phyloP scores from a whole-genome alignment of 192 early-diverging fungal genomes.

The Backusella psychrophila region DNA sequence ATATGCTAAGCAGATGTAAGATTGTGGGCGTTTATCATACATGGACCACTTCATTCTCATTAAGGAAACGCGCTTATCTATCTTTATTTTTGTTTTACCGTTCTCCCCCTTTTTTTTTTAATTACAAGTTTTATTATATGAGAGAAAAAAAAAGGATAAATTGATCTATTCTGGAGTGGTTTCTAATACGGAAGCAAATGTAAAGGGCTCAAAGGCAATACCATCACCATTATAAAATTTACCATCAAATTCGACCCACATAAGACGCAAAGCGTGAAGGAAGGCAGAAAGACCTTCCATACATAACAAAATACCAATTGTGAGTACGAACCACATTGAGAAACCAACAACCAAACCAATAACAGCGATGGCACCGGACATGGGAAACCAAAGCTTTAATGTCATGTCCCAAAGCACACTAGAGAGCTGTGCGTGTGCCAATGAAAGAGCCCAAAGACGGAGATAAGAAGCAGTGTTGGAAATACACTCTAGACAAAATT shows the following conservation, averaged over 20 bases:
- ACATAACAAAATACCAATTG: constrained; percentile 71
- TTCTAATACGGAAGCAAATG: constrained; percentile 53
- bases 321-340: constrained; percentile 85
- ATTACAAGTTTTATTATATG: background rate
- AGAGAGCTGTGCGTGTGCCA: constrained; percentile 97
- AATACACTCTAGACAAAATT: constrained; percentile 93
- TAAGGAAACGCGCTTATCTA: background rate
- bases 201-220: constrained; percentile 88
- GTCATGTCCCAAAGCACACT: constrained; percentile 97
- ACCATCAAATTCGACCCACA: constrained; percentile 98
- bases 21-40: too few relatives aligned
- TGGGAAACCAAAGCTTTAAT: constrained; percentile 51
- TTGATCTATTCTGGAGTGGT: background rate
- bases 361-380: constrained; percentile 52
- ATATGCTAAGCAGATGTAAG: too few relatives aligned
- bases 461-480: constrained; percentile 99
- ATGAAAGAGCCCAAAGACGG: constrained; percentile 96
- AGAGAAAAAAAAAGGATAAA: background rate
- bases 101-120: background rate
- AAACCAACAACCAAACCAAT: constrained; percentile 82
- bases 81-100: background rate
- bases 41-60: too few relatives aligned
- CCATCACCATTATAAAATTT: constrained; percentile 97
- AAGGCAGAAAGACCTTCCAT: constrained; percentile 91
- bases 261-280: constrained; percentile 88